phyloP scores from a whole-genome alignment of 164 flowering plant species.

The Taxillus chinensis region DNA sequence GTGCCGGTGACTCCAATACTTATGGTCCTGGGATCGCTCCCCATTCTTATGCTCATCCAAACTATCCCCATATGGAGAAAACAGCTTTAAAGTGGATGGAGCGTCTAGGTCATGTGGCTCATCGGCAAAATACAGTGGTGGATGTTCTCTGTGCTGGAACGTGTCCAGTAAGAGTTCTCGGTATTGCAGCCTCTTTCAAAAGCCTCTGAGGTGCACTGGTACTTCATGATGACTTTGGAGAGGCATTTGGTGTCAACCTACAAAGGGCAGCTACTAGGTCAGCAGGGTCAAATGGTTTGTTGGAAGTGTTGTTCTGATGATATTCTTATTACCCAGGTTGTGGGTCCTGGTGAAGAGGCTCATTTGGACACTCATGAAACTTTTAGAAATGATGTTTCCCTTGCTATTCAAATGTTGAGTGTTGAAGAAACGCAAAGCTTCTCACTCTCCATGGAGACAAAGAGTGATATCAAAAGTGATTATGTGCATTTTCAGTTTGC shows the following conservation, averaged over 20 bases:
- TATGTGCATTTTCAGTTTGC: conserved; percentile 76
- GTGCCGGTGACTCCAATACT: conserved; percentile 91
- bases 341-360: conserved; percentile 98
- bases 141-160: conserved; percentile 95
- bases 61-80: conserved; percentile 87
- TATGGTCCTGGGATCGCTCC: conserved; percentile 99
- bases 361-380: conserved; percentile 58
- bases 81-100: conserved; percentile 92
- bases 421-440: conserved; percentile 95
- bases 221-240: conserved; percentile 97
- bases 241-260: conserved; percentile 90
- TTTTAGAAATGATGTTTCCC: conserved; percentile 62
- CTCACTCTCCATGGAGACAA: conserved; percentile 72
- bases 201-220: conserved; percentile 83
- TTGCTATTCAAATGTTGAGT: conserved; percentile 73
- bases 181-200: conserved; percentile 80
- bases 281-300: conserved; percentile 77
- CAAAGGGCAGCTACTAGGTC: conserved; percentile 83
- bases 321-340: conserved; percentile 61
- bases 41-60: conserved; percentile 76
- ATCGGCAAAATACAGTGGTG: conserved; percentile 53
- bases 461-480: conserved; percentile 64
- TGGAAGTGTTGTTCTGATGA: conserved; percentile 88
- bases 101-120: conserved; percentile 73
- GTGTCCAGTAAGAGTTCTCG: conserved; percentile 86